Base-by-base conservation (phyloP, 768 basidiomycete species). In the Lyophyllum shimeji region DNA sequence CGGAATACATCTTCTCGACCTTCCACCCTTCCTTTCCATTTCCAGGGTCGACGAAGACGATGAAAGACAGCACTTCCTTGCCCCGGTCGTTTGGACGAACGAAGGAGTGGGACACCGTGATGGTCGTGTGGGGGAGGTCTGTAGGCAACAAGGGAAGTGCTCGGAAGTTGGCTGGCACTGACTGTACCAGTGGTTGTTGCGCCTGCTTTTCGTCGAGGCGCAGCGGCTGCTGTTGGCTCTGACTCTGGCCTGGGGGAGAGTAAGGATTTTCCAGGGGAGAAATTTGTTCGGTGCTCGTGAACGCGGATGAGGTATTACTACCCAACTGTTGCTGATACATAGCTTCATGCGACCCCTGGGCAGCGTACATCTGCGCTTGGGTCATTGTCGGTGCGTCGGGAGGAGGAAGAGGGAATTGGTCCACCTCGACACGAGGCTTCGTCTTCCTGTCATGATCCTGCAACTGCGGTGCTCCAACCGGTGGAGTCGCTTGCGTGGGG, bases 1-100 rank as follows among this genome's bases (percentile, higher is more conserved):
- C 96, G 46, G 87, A 90, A 72, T 94, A 97, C 73, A 93, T 76
- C 74, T 99, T 99, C 73, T 97, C 93, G 13, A 99, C 83, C 65
- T 81, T 88, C 83, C 91, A 93, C 0, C 80, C 71, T 18, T 86
- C 85, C 65, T 92, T 92, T 17, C 82, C 82, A 55, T 80, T 77
- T 2, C 85, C 83, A 9, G 89, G 88, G 59, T 85, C 78, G 25
- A 98, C 87, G 47, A 74, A 72, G 49, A 98, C 83, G 58, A 93
- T 76, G 71, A 98, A 98, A 7, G 89, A 93, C 40, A 98, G 74
- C 1, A 95, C 91, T 63, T 98, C 96, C 69, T 93, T 94, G 49
- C 93, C 92, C 50, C 87, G 81, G 57, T 96, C 91, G 65, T 96
- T 98, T 5, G 93, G 85, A 17, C 86, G 83, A 53, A 98, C 93